Evolutionary conservation across 2,329 filamentous ascomycete species (phyloP).

Genomic region (Rhynchosporium agropyri): DNA sequence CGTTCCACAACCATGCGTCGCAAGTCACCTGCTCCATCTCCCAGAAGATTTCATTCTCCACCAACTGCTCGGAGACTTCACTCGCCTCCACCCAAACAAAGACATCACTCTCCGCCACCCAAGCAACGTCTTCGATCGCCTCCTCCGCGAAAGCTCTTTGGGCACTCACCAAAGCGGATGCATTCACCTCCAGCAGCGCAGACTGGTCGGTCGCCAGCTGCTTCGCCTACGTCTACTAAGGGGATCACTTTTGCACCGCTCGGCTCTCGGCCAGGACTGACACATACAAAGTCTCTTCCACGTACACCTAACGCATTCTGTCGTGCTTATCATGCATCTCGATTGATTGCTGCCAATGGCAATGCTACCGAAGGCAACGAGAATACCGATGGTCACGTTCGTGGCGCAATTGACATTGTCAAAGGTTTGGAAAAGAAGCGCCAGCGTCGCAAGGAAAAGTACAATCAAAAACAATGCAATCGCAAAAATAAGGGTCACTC

Average conservation of each 20-base stretch:
- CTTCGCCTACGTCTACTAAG: slow-evolving; percentile 48
- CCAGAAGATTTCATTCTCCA: slow-evolving; percentile 62
- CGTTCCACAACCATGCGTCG: slow-evolving; percentile 51
- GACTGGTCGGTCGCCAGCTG: slow-evolving; percentile 52
- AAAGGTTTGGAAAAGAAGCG: slow-evolving; percentile 95
- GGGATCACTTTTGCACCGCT: slow-evolving; percentile 50
- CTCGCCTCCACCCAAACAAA: slow-evolving; percentile 42
- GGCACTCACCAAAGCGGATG: slow-evolving; percentile 25
- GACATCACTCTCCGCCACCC: slow-evolving; percentile 44
- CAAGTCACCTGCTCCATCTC: slow-evolving; percentile 56
- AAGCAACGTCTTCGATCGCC: slow-evolving; percentile 61
- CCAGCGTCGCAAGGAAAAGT: slow-evolving; percentile 89
- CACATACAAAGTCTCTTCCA: slow-evolving; percentile 84
- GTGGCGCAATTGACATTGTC: slow-evolving; percentile 96
- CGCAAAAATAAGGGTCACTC: slow-evolving; percentile 69
- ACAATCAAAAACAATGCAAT: slow-evolving; percentile 79
- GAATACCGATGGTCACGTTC: slow-evolving; percentile 64
- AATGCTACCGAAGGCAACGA: slow-evolving; percentile 42
- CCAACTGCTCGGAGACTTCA: slow-evolving; percentile 39
- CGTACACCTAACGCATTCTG: slow-evolving; percentile 73
- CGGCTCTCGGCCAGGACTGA: slow-evolving; percentile 66
- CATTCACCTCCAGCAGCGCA: slow-evolving; percentile 72
- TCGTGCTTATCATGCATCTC: slow-evolving; percentile 49
- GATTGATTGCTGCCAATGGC: slow-evolving; percentile 46
- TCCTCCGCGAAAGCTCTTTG: slow-evolving; percentile 49